phyloP scores from a whole-genome alignment of 2,329 filamentous ascomycete species.

The Trichoderma cornu-damae region DNA sequence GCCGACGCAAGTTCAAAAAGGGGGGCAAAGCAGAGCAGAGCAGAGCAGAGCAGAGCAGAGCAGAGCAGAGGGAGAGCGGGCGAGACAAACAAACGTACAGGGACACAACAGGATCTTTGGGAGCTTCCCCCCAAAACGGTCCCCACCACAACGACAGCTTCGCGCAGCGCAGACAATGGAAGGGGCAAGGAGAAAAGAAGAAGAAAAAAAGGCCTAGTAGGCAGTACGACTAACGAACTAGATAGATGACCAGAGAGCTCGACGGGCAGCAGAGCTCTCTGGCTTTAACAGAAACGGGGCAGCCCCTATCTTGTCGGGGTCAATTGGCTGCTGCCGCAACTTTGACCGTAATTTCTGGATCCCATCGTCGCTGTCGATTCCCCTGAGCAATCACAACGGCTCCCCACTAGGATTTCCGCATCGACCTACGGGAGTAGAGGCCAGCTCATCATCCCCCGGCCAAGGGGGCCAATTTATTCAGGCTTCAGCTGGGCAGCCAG shows the following conservation, averaged over 20 bases:
- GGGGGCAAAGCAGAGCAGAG: no score
- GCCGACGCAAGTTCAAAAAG: neutral
- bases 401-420: constrained; percentile 17
- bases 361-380: constrained; percentile 1
- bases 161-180: no score
- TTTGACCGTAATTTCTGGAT: constrained; percentile 20
- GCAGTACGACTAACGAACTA: no score
- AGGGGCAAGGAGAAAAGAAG: no score
- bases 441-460: constrained; percentile 13
- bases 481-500: neutral
- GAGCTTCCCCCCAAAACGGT: no score
- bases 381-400: constrained; percentile 4
- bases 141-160: no score
- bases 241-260: no score
- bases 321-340: constrained; percentile 8
- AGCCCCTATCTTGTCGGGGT: constrained; percentile 7
- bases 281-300: constrained; percentile 9
- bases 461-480: neutral
- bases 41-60: no score
- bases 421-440: constrained; percentile 5
- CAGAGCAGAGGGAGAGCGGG: no score
- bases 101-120: neutral
- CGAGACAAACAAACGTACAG: neutral
- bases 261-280: neutral
- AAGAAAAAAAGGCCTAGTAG: no score